phyloP scores from a whole-genome alignment of 306 rosid species.

The Casuarina cunninghamiana region DNA sequence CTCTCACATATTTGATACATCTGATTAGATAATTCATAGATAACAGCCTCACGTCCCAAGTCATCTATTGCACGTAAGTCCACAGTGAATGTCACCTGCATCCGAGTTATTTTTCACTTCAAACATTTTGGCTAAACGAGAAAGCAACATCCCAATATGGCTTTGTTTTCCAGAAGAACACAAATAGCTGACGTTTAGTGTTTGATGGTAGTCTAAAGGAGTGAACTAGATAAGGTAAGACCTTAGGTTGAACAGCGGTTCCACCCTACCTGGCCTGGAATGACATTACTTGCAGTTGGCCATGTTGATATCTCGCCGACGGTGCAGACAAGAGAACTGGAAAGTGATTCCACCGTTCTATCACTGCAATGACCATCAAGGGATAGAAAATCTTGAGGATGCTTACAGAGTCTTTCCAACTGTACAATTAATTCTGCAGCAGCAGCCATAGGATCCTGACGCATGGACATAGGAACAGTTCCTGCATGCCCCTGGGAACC shows the following conservation, averaged over 20 bases:
- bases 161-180: constrained; percentile 19
- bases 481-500: constrained; percentile 97
- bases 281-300: constrained; percentile 99
- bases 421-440: constrained; percentile 75
- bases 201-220: too few species aligned
- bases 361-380: constrained; percentile 67
- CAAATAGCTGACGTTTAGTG: not conserved
- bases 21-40: constrained; percentile 67
- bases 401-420: constrained; percentile 77
- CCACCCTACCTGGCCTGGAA: constrained; percentile 92
- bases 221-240: constrained; percentile 19
- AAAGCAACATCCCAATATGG: constrained; percentile 18
- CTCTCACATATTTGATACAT: constrained; percentile 74
- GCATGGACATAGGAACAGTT: constrained; percentile 97
- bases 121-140: constrained; percentile 3
- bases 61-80: constrained; percentile 90
- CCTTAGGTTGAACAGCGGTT: too few species aligned
- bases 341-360: constrained; percentile 63
- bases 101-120: constrained; percentile 18
- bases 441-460: constrained; percentile 87
- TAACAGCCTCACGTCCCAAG: constrained; percentile 79
- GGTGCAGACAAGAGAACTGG: constrained; percentile 89
- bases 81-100: constrained; percentile 84
- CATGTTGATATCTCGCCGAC: constrained; percentile 97
- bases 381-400: constrained; percentile 71